These are phyloP conservation scores for Thamnidium elegans DNA, from an alignment of 192 early-diverging fungal genomes.

Conservation along the genomic window DNA sequence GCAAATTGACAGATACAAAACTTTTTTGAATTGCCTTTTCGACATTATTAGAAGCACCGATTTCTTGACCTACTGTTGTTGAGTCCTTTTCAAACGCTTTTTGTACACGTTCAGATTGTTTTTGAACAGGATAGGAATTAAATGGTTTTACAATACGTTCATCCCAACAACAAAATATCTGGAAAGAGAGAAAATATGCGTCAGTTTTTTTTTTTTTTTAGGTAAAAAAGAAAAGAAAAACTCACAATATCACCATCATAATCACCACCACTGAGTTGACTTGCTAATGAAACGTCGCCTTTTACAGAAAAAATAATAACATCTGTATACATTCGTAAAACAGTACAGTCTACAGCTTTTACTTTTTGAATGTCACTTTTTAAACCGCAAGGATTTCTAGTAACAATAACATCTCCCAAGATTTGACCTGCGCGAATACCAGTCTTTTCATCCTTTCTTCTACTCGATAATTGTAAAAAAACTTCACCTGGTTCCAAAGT, in stretches of 20 bases:
- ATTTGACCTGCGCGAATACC: conserved; percentile 22
- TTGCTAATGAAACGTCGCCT: conserved; percentile 64
- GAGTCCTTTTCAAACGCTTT: conserved; percentile 20
- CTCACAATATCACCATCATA: conserved; percentile 68
- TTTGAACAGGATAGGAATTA: conserved; percentile 2
- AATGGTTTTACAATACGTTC: conserved; percentile 23
- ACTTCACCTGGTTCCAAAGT: conserved; percentile 27
- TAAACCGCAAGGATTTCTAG: conserved; percentile 60
- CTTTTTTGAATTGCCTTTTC: conserved; percentile 11
- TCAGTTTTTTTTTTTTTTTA: neutral
- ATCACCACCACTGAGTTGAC: conserved; percentile 76
- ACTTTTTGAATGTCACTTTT: conserved; percentile 60
- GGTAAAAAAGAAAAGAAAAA: neutral
- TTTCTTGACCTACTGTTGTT: neutral
- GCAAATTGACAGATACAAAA: conserved; percentile 3
- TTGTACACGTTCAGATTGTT: conserved; percentile 2
- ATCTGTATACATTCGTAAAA: conserved; percentile 52
- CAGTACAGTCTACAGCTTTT: conserved; percentile 47
- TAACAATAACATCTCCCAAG: conserved; percentile 40
- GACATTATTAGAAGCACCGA: neutral
- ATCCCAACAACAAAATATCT: conserved; percentile 45
- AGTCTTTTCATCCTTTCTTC: conserved; percentile 24
- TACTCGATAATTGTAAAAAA: conserved; percentile 30
- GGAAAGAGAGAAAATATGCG: neutral
- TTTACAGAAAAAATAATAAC: conserved; percentile 73